Conservation (phyloP, 202 grass and related monocot species). For the Hordeum pubiflorum region DNA sequence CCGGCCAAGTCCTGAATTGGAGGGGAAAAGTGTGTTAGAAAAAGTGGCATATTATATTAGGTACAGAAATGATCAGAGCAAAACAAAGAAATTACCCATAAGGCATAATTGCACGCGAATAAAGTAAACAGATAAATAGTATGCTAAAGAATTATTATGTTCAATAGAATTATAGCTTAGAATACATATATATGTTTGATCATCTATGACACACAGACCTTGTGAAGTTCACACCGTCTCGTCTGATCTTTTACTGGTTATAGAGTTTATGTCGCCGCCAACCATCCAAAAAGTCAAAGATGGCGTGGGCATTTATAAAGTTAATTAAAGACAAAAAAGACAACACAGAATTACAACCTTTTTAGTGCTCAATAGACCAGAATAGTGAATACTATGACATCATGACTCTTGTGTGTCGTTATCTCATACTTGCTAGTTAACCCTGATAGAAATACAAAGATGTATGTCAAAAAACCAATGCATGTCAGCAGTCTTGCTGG, state of each 20-base stretch:
- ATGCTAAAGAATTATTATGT: background rate
- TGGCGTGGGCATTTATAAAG: background rate
- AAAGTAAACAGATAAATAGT: background rate
- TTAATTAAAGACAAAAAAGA: conserved; percentile 13
- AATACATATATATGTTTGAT: background rate
- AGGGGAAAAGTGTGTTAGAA: conserved; percentile 19
- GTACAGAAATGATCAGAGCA: background rate
- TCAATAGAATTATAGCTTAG: conserved; percentile 2
- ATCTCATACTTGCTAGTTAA: conserved; percentile 56
- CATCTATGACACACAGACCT: too few relatives aligned
- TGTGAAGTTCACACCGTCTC: background rate
- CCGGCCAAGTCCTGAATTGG: conserved; percentile 32
- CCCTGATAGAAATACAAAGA: conserved; percentile 39
- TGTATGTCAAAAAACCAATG: conserved; percentile 16
- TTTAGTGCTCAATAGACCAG: conserved; percentile 36
- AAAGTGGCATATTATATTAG: background rate
- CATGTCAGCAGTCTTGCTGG: conserved; percentile 29
- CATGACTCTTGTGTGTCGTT: conserved; percentile 44
- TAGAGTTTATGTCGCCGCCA: too few relatives aligned
- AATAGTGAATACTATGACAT: conserved; percentile 31
- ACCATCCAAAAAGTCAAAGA: too few relatives aligned
- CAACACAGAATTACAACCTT: conserved; percentile 34
- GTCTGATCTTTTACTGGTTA: too few relatives aligned
- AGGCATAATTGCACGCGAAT: background rate
- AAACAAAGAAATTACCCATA: conserved; percentile 6